Conservation (phyloP, 768 basidiomycete genomes). For the Phaffia tasmanica region DNA sequence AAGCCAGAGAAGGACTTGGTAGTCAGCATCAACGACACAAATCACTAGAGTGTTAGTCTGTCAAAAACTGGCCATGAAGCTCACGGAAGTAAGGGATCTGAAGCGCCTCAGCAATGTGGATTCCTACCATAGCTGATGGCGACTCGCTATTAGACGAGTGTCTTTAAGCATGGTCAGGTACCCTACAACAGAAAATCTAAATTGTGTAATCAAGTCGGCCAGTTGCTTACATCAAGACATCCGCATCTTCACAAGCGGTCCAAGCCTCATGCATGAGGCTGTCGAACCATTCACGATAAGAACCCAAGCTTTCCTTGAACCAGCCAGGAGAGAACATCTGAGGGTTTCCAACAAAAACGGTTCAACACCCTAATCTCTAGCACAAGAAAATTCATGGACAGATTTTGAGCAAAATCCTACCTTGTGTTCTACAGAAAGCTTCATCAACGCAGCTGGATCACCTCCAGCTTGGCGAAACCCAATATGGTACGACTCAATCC, state of each 20-base stretch:
- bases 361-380: background rate
- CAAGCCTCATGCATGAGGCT: constrained; percentile 52
- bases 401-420: constrained; percentile 24
- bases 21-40: too few species aligned
- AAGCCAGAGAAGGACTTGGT: too few species aligned
- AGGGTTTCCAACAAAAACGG: too few species aligned
- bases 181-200: background rate
- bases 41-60: too few species aligned
- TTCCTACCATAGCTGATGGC: constrained; percentile 58
- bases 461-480: constrained; percentile 54
- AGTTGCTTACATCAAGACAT: constrained; percentile 50
- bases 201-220: background rate
- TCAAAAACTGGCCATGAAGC: too few species aligned
- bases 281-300: constrained; percentile 59
- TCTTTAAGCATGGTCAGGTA: too few species aligned
- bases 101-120: constrained; percentile 60
- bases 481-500: constrained; percentile 53
- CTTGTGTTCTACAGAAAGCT: constrained; percentile 46
- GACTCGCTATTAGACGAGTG: constrained; percentile 23
- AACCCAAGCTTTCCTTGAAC: constrained; percentile 51
- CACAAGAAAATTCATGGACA: background rate
- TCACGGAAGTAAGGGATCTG: constrained; percentile 54
- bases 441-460: constrained; percentile 59
- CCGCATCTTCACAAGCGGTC: constrained; percentile 54
- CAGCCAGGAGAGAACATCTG: constrained; percentile 65